Percentiles rank a stretch among this genome's conserved stretches.
Conservation (phyloP, 2,329 filamentous ascomycete species). For the Fusarium nanum region DNA sequence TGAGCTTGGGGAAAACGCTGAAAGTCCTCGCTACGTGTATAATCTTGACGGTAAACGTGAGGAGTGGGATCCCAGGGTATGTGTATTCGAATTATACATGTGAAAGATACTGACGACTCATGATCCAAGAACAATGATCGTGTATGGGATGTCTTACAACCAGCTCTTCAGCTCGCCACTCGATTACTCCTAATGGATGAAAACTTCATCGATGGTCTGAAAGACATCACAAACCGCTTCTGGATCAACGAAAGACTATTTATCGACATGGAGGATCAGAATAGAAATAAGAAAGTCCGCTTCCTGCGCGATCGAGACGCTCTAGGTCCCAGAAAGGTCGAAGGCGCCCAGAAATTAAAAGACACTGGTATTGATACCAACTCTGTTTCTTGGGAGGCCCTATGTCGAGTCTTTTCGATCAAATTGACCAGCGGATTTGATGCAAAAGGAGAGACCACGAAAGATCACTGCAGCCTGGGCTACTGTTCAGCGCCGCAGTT, state of each 20-base stretch:
- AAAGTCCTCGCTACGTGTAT: constrained; percentile 31
- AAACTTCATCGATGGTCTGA: constrained; percentile 35
- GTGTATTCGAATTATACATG: neutral
- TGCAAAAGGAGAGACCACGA: neutral
- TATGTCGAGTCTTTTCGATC: constrained; percentile 16
- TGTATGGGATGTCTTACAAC: constrained; percentile 48
- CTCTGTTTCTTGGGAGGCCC: neutral
- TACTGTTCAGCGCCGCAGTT: neutral
- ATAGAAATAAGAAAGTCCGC: constrained; percentile 6
- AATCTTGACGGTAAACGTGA: constrained; percentile 36
- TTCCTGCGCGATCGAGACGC: constrained; percentile 13
- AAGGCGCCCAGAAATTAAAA: constrained; percentile 7
- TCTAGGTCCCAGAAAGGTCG: constrained; percentile 3
- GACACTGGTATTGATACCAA: constrained; percentile 3
- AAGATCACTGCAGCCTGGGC: neutral
- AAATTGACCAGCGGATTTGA: constrained; percentile 31
- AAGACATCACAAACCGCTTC: constrained; percentile 44
- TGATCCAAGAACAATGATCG: constrained; percentile 37
- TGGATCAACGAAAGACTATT: constrained; percentile 25
- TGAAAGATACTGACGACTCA: neutral
- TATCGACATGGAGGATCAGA: neutral
- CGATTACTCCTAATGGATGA: constrained; percentile 38
- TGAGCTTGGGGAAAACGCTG: neutral
- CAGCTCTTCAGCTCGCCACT: constrained; percentile 45
- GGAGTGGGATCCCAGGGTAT: constrained; percentile 44